A percentile compares a stretch with the other conserved stretches of the same genome.
Evolutionary conservation across 2,329 filamentous ascomycete species (phyloP).

Genomic region (Aspergillus fijiensis): DNA sequence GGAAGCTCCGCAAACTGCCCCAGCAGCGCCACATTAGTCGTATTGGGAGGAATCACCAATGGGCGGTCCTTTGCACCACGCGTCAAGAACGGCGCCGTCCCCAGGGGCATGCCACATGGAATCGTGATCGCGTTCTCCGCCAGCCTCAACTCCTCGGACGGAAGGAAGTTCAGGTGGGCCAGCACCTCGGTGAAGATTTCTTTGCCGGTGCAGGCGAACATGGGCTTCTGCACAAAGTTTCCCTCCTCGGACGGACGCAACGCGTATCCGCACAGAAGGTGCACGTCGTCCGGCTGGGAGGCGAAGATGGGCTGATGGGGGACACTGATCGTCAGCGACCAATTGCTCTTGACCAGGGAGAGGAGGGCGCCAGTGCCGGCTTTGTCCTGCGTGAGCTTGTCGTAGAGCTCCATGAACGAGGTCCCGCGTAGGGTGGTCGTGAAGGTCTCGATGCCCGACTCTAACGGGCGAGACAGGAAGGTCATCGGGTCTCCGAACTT

Average conservation of each 20-base stretch:
- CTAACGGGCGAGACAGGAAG: slow-evolving; percentile 26
- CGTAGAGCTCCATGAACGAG: slow-evolving; percentile 25
- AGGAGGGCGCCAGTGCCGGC: slow-evolving; percentile 33
- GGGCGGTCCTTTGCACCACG: slow-evolving; percentile 37
- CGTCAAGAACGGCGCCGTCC: slow-evolving; percentile 39
- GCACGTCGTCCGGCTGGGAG: slow-evolving; percentile 32
- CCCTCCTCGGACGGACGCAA: slow-evolving; percentile 36
- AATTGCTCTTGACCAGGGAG: slow-evolving; percentile 39
- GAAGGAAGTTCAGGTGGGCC: slow-evolving; percentile 31
- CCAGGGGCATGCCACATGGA: slow-evolving; percentile 42
- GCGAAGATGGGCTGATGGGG: slow-evolving; percentile 43
- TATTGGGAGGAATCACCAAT: slow-evolving; percentile 35
- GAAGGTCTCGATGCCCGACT: slow-evolving; percentile 40
- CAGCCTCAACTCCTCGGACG: slow-evolving; percentile 21
- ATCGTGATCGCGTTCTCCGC: slow-evolving; percentile 27
- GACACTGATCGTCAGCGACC: slow-evolving; percentile 42
- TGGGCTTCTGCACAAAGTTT: slow-evolving; percentile 40
- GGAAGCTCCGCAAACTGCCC: slow-evolving; percentile 45
- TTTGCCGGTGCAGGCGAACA: slow-evolving; percentile 38
- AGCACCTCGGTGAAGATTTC: slow-evolving; percentile 41
- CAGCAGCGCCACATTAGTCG: slow-evolving; percentile 39
- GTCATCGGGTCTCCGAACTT: slow-evolving; percentile 31
- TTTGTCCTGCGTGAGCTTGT: slow-evolving; percentile 30
- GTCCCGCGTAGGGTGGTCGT: slow-evolving; percentile 37
- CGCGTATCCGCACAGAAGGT: slow-evolving; percentile 43